These are phyloP conservation scores for Leccinum colubrinum DNA, from an alignment of 1,284 basidiomycete genomes.

Conservation along the genomic window DNA sequence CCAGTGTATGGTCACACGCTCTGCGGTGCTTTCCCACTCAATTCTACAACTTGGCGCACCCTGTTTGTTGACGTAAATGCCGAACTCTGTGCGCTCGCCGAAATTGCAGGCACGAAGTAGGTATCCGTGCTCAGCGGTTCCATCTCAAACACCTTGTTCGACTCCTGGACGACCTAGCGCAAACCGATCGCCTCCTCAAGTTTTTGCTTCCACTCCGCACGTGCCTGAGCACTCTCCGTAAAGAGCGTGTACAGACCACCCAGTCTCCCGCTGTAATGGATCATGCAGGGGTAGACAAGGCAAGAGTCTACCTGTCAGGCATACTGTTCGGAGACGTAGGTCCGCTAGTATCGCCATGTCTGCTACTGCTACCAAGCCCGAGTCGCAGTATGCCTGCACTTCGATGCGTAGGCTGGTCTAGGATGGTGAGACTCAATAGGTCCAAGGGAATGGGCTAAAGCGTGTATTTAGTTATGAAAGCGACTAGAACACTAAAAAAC, in stretches of 20 bases:
- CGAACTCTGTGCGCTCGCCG: slow-evolving; percentile 71
- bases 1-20: slow-evolving; percentile 84
- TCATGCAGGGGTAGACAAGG: slow-evolving; percentile 78
- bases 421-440: slow-evolving; percentile 77
- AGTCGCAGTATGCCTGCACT: slow-evolving; percentile 59
- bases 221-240: slow-evolving; percentile 73
- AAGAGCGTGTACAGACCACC: slow-evolving; percentile 86
- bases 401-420: slow-evolving; percentile 68
- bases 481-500: background rate
- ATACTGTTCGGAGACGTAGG: slow-evolving; percentile 37
- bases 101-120: slow-evolving; percentile 70
- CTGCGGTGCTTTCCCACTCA: slow-evolving; percentile 94
- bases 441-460: slow-evolving; percentile 86
- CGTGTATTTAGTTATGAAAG: slow-evolving; percentile 1
- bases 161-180: slow-evolving; percentile 85
- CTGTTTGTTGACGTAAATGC: slow-evolving; percentile 86
- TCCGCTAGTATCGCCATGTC: slow-evolving; percentile 30
- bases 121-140: slow-evolving; percentile 85
- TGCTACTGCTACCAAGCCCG: slow-evolving; percentile 39
- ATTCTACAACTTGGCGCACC: slow-evolving; percentile 86
- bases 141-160: slow-evolving; percentile 90
- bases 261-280: slow-evolving; percentile 81
- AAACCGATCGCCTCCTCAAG: slow-evolving; percentile 86
- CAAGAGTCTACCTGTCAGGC: slow-evolving; percentile 54
- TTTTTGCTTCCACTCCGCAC: slow-evolving; percentile 87